Conservation (phyloP, 495 filamentous ascomycete species). For the Penicillium ochrochloron region DNA sequence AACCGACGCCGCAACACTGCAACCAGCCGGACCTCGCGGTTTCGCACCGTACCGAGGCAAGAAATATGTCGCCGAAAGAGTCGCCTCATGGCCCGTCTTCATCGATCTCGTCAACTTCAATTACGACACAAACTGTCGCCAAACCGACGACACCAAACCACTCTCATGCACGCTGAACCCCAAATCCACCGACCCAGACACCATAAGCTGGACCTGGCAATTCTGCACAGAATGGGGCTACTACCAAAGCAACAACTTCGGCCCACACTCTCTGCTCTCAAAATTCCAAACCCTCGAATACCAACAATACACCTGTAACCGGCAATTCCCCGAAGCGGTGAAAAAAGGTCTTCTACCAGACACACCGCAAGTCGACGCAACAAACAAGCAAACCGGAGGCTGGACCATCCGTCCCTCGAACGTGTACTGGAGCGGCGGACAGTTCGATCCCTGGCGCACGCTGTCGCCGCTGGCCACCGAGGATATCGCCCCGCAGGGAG, state of each 20-base stretch:
- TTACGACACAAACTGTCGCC: conserved; percentile 45
- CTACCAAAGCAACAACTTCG: conserved; percentile 58
- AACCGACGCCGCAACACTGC: conserved; percentile 34
- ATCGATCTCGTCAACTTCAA: conserved; percentile 47
- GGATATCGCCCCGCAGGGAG: conserved; percentile 43
- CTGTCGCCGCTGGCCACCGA: conserved; percentile 54
- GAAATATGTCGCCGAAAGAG: conserved; percentile 49
- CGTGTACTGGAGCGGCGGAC: conserved; percentile 56
- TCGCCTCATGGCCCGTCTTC: conserved; percentile 52
- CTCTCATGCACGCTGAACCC: conserved; percentile 48
- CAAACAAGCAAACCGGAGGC: conserved; percentile 55
- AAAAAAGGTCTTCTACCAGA: conserved; percentile 49
- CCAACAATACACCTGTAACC: conserved; percentile 56
- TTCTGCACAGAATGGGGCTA: conserved; percentile 65
- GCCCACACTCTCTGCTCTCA: conserved; percentile 53
- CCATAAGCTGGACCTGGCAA: conserved; percentile 63
- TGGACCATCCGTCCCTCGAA: conserved; percentile 65
- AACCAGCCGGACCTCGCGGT: conserved; percentile 38
- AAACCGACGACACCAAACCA: conserved; percentile 33
- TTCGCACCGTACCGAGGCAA: conserved; percentile 45
- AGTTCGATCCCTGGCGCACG: conserved; percentile 64
- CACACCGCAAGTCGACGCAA: conserved; percentile 38
- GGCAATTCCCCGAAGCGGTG: conserved; percentile 55
- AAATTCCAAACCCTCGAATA: conserved; percentile 56
- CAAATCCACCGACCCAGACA: conserved; percentile 38